Percentiles rank a stretch among this genome's conserved stretches.
phyloP scores from a whole-genome alignment of 768 basidiomycete genomes.

The Termitomyces eurrhizus region DNA sequence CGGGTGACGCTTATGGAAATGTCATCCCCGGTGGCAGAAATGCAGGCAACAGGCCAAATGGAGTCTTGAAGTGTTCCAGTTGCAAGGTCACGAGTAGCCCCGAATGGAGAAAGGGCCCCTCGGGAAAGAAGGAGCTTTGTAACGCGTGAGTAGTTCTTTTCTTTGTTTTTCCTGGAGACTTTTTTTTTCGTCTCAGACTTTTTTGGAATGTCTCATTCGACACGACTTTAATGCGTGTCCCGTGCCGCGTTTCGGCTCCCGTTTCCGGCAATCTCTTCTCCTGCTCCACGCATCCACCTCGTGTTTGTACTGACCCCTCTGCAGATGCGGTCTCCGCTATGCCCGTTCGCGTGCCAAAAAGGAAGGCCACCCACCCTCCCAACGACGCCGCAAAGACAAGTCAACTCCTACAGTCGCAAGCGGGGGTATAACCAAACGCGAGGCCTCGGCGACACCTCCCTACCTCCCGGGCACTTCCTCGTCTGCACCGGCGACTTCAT shows the following conservation, averaged over 20 bases:
- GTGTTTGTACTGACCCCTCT: neutral
- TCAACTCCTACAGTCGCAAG: neutral
- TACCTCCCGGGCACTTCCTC: constrained; percentile 34
- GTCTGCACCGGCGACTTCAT: constrained; percentile 4
- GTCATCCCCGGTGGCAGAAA: constrained; percentile 41
- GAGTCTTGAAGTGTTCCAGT: constrained; percentile 70
- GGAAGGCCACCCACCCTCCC: constrained; percentile 56
- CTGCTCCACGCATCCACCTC: neutral
- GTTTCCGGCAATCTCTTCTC: neutral
- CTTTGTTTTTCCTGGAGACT: too few species aligned
- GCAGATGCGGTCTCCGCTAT: constrained; percentile 79
- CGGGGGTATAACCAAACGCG: constrained; percentile 33
- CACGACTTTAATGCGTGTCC: neutral
- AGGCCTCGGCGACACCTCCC: constrained; percentile 31
- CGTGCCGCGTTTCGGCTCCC: neutral
- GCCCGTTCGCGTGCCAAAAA: constrained; percentile 88
- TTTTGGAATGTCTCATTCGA: neutral
- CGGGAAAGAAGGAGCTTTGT: constrained; percentile 87
- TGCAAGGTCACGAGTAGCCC: constrained; percentile 82
- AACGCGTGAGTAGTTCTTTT: constrained; percentile 65
- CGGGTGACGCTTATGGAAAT: constrained; percentile 28
- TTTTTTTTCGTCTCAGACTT: neutral
- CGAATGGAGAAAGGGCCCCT: constrained; percentile 91
- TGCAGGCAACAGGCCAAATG: constrained; percentile 65
- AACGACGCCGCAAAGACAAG: constrained; percentile 69